These are phyloP conservation scores for Ophiostoma australiae DNA, from an alignment of 2,329 filamentous ascomycete genomes.

Conservation along the genomic window DNA sequence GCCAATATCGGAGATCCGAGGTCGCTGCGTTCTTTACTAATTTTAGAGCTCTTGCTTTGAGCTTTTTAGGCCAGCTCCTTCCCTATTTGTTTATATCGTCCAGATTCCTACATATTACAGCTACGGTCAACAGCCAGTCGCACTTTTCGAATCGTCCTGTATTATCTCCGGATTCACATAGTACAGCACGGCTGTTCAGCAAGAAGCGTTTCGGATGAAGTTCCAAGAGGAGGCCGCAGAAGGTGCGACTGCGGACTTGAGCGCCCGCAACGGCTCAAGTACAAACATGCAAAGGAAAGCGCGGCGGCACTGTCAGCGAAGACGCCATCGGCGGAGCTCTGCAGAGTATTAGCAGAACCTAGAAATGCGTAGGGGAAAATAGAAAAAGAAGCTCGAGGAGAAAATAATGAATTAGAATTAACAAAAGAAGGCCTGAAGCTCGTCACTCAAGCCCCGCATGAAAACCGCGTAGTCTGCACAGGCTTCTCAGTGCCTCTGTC, in stretches of 20 bases:
- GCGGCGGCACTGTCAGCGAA: conserved; percentile 1
- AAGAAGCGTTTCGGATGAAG: too few species aligned
- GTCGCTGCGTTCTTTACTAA: conserved; percentile 6
- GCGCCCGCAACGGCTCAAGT: not conserved
- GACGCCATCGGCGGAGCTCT: conserved; percentile 14
- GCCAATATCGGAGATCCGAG: conserved; percentile 27
- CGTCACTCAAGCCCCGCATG: conserved; percentile 22
- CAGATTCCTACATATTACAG: not conserved
- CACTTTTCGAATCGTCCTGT: not conserved
- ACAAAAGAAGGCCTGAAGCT: not conserved
- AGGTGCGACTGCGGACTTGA: conserved; percentile 13
- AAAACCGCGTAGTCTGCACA: not conserved
- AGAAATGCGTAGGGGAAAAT: not conserved
- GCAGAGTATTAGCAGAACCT: not conserved
- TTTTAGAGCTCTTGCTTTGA: not conserved
- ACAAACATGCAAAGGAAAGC: not conserved
- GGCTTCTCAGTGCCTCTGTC: conserved; percentile 14
- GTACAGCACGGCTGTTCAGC: not conserved
- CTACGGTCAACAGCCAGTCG: not conserved
- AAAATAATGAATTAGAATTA: not conserved
- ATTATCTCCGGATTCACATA: not conserved
- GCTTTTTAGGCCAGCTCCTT: not conserved
- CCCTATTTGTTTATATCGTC: not conserved
- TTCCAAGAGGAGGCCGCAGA: not conserved
- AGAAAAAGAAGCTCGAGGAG: not conserved